phyloP scores from a whole-genome alignment of 2,329 filamentous ascomycete genomes.

The Trichophyton mentagrophytes region DNA sequence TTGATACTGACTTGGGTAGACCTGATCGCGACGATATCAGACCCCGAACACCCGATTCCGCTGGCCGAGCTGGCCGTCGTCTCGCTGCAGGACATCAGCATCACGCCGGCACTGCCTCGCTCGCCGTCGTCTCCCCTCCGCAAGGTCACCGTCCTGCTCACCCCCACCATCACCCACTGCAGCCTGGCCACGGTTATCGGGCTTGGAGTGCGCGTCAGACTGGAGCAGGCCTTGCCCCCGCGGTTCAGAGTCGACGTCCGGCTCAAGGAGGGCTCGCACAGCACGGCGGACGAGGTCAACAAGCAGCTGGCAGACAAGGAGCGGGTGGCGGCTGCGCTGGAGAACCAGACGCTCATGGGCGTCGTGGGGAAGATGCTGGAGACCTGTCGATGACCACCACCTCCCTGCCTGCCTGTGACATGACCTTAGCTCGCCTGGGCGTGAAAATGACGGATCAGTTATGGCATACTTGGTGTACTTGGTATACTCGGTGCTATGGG shows the following conservation, averaged over 20 bases:
- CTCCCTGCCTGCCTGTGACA: not conserved
- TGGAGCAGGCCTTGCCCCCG: slow-evolving; percentile 82
- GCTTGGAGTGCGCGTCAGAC: slow-evolving; percentile 75
- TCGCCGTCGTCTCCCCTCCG: slow-evolving; percentile 48
- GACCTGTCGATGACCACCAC: slow-evolving; percentile 49
- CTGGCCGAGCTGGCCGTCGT: slow-evolving; percentile 88
- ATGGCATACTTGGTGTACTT: too few relatives aligned
- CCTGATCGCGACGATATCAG: slow-evolving; percentile 84
- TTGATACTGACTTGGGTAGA: slow-evolving; percentile 34
- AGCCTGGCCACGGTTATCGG: slow-evolving; percentile 93
- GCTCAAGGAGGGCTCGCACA: slow-evolving; percentile 94
- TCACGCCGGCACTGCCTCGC: slow-evolving; percentile 53
- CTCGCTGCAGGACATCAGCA: slow-evolving; percentile 84
- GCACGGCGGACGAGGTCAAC: slow-evolving; percentile 87
- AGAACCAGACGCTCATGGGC: slow-evolving; percentile 80
- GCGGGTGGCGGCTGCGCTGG: slow-evolving; percentile 81
- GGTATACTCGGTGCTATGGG: too few relatives aligned
- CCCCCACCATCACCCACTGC: slow-evolving; percentile 93
- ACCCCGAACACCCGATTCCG: slow-evolving; percentile 91
- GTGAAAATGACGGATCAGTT: too few relatives aligned
- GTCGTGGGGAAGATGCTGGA: slow-evolving; percentile 90
- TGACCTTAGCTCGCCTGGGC: too few relatives aligned
- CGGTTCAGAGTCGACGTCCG: slow-evolving; percentile 84
- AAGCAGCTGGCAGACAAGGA: slow-evolving; percentile 97
- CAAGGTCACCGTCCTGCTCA: slow-evolving; percentile 76